Conservation (phyloP, 1,284 basidiomycete species). For the Coriolopsis trogii region DNA sequence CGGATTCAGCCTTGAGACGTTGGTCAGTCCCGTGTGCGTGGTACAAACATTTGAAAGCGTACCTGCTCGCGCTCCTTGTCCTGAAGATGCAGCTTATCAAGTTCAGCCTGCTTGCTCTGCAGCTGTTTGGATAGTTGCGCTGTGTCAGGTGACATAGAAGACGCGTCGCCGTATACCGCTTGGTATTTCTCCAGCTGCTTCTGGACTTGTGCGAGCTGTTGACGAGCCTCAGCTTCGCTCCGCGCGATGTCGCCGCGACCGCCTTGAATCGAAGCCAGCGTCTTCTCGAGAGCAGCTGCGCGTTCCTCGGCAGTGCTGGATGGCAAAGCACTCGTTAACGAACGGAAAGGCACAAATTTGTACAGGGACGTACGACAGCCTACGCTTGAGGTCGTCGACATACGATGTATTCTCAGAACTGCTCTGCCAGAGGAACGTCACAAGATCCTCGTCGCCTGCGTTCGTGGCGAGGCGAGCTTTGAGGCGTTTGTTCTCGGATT, state of each 20-base stretch:
- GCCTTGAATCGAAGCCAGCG: constrained; percentile 45
- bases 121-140: constrained; percentile 56
- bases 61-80: constrained; percentile 59
- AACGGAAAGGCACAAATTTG: constrained; percentile 6
- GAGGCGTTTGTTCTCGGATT: constrained; percentile 77
- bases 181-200: constrained; percentile 63
- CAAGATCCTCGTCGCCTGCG: constrained; percentile 70
- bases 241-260: constrained; percentile 52
- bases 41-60: constrained; percentile 13
- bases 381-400: constrained; percentile 62
- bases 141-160: constrained; percentile 52
- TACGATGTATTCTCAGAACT: constrained; percentile 59
- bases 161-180: constrained; percentile 60
- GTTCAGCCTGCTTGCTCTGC: constrained; percentile 64
- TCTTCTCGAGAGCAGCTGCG: constrained; percentile 52
- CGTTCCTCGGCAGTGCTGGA: constrained; percentile 57
- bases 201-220: constrained; percentile 49
- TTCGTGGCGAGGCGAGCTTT: constrained; percentile 80
- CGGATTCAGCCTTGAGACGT: constrained; percentile 62
- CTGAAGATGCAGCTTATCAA: constrained; percentile 58
- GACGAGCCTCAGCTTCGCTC: constrained; percentile 55
- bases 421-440: constrained; percentile 70
- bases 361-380: constrained; percentile 54
- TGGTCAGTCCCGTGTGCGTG: neutral
- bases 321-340: neutral